Percentiles rank a stretch among this genome's conserved stretches.
Evolutionary conservation across 495 filamentous ascomycete species (phyloP).

Genomic region (Cercophora samala): DNA sequence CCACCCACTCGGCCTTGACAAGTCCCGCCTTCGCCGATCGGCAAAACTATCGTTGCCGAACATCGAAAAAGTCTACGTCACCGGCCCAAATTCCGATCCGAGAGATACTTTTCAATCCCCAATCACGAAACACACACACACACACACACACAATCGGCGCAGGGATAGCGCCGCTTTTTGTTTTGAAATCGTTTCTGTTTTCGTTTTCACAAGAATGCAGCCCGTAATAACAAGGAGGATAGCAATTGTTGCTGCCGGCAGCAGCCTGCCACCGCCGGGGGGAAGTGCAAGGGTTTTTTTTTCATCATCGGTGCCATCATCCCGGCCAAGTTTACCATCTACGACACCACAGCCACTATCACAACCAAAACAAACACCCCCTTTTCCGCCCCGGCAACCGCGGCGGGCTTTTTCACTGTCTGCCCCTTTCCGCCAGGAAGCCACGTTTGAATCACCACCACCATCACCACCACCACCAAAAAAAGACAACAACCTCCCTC

Average conservation of each 20-base stretch:
- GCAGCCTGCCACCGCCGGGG: too few species aligned
- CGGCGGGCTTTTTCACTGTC: constrained; percentile 14
- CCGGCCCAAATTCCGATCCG: not conserved
- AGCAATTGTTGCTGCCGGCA: not conserved
- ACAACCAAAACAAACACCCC: not conserved
- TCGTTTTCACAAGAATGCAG: not conserved
- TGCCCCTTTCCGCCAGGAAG: constrained; percentile 1
- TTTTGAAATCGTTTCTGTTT: too few species aligned
- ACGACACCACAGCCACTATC: not conserved
- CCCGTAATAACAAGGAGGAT: not conserved
- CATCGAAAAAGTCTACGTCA: constrained; percentile 6
- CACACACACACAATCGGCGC: too few species aligned
- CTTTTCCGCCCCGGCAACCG: constrained; percentile 17
- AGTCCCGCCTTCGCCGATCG: not conserved
- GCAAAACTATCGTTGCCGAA: not conserved
- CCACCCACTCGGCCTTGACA: not conserved
- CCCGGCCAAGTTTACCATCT: not conserved
- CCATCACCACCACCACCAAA: too few species aligned
- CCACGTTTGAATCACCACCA: not conserved
- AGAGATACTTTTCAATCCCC: not conserved
- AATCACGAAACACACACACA: not conserved
- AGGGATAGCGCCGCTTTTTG: too few species aligned
- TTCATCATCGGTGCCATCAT: not conserved
- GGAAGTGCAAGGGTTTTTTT: not conserved
- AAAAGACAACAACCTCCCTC: constrained; percentile 19